Conservation (phyloP, 2,329 filamentous ascomycete species). For the Colletotrichum cordylinicola region DNA sequence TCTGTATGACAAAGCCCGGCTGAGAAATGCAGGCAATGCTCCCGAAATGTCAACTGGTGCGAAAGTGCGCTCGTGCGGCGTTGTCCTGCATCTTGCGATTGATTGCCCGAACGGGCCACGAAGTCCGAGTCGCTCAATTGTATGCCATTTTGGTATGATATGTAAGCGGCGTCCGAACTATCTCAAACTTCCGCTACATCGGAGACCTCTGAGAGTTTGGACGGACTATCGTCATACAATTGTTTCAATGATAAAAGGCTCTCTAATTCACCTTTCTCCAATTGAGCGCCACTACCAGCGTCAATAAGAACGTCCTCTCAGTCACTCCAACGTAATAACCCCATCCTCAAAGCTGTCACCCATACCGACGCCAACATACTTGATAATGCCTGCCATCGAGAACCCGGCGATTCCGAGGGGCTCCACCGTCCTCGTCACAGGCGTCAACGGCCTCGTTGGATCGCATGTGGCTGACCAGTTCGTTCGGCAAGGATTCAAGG, state of each 20-base stretch:
- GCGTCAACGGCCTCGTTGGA: slow-evolving; percentile 45
- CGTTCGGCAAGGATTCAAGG: slow-evolving; percentile 43
- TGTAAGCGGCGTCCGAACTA: background rate
- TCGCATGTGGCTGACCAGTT: slow-evolving; percentile 44
- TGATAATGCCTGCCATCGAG: background rate
- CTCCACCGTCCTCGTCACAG: slow-evolving; percentile 45
- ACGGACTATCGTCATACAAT: background rate
- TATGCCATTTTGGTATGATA: background rate
- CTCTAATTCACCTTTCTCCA: background rate
- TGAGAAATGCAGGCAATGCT: background rate
- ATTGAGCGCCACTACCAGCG: rapidly evolving
- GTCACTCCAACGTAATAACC: too few species aligned
- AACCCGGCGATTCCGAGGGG: slow-evolving; percentile 27
- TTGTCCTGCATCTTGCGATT: background rate
- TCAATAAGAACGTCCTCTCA: background rate
- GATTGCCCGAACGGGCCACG: background rate
- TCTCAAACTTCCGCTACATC: background rate
- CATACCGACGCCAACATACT: background rate
- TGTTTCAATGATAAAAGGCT: background rate
- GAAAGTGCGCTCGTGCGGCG: background rate
- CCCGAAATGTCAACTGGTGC: background rate
- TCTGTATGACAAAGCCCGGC: background rate
- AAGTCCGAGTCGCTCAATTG: background rate
- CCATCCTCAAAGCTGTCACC: background rate
- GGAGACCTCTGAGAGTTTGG: background rate